These are phyloP conservation scores for Verticillium nonalfalfae DNA, from an alignment of 2,329 filamentous ascomycete species.

Conservation along the genomic window DNA sequence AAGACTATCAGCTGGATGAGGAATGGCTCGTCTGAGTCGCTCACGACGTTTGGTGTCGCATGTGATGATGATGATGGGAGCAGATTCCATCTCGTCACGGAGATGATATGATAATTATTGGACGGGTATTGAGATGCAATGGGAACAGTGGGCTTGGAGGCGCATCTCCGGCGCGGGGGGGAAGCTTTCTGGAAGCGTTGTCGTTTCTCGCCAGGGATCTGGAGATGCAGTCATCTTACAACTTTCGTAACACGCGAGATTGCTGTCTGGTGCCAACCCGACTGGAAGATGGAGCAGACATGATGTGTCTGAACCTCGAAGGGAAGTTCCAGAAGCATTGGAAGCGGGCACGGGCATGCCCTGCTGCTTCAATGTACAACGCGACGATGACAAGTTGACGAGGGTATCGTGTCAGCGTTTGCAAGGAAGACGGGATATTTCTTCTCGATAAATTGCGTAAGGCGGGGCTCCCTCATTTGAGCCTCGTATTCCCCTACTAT, in stretches of 20 bases:
- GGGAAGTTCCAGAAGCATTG: background rate
- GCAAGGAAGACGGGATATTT: too few relatives aligned
- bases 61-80: background rate
- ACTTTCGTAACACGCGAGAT: background rate
- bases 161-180: background rate
- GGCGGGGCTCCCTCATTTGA: too few relatives aligned
- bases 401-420: too few relatives aligned
- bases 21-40: background rate
- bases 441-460: too few relatives aligned
- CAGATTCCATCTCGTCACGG: background rate
- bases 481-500: too few relatives aligned
- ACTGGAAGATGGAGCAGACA: background rate
- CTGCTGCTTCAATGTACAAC: too few relatives aligned
- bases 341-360: too few relatives aligned
- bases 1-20: background rate
- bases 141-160: background rate
- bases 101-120: background rate
- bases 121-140: background rate
- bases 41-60: background rate
- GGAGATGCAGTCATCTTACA: background rate
- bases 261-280: background rate
- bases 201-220: background rate
- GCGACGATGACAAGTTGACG: too few relatives aligned
- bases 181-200: background rate
- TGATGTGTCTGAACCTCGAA: background rate